Conservation (phyloP, 140 eudicot species). For the Stevia rebaudiana region DNA sequence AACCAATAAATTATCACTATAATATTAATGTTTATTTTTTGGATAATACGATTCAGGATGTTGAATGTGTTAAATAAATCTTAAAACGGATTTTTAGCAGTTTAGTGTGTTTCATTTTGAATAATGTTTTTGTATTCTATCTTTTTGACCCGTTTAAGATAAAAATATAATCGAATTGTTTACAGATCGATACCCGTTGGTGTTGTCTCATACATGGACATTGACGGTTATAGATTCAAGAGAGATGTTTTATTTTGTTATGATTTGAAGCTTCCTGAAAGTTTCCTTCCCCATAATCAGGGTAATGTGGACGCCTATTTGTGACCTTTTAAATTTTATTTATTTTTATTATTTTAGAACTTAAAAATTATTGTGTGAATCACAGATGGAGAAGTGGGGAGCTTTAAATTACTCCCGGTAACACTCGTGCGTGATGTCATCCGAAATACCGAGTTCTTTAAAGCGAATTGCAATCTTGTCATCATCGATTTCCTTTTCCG, state of each 20-base stretch:
- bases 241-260: constrained; percentile 92
- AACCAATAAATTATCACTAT: background rate
- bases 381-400: constrained; percentile 87
- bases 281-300: constrained; percentile 58
- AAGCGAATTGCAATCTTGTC: constrained; percentile 79
- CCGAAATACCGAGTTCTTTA: constrained; percentile 44
- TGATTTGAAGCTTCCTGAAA: constrained; percentile 78
- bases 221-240: constrained; percentile 70
- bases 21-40: background rate
- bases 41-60: background rate
- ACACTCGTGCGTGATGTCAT: constrained; percentile 55
- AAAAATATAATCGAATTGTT: background rate
- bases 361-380: constrained; percentile 7
- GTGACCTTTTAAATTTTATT: background rate
- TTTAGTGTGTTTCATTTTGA: background rate
- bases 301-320: constrained; percentile 33
- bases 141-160: background rate
- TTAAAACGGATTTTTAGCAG: background rate
- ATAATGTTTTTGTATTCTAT: background rate
- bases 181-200: constrained; percentile 73
- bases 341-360: background rate
- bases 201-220: constrained; percentile 71
- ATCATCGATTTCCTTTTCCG: constrained; percentile 76
- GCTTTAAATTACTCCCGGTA: constrained; percentile 62
- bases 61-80: background rate